phyloP scores from a whole-genome alignment of 768 basidiomycete species.

The Leccinum fibrillosum region DNA sequence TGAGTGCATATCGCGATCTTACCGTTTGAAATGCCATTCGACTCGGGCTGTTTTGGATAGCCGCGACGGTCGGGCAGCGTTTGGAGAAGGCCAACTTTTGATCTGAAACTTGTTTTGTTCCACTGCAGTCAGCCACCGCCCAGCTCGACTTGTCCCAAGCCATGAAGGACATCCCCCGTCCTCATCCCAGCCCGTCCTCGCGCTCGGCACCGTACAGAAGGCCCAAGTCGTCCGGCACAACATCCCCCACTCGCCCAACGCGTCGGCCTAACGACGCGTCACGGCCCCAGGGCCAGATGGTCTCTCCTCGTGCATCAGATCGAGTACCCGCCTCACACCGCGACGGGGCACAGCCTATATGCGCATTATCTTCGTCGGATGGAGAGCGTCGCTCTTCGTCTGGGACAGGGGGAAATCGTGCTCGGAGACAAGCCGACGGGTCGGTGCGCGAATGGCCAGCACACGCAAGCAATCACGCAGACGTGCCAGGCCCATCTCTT shows the following conservation, averaged over 20 bases:
- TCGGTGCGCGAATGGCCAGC: constrained; percentile 5
- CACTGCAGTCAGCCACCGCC: constrained; percentile 16
- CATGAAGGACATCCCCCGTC: constrained; percentile 26
- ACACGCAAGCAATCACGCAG: constrained; percentile 2
- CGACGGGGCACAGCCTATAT: constrained; percentile 4
- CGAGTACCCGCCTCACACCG: constrained; percentile 5
- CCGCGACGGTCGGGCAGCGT: constrained; percentile 9
- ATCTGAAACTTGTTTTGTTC: constrained; percentile 10
- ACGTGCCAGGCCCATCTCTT: constrained; percentile 12
- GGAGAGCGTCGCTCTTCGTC: background rate
- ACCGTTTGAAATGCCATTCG: background rate
- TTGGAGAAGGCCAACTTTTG: background rate
- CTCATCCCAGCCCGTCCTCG: constrained; percentile 5
- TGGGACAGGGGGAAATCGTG: constrained; percentile 8
- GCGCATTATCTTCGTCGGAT: background rate
- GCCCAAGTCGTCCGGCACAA: constrained; percentile 1
- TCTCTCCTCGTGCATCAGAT: constrained; percentile 2
- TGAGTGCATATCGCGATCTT: background rate
- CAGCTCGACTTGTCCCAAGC: constrained; percentile 9
- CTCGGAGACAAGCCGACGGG: constrained; percentile 7
- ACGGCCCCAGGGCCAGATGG: constrained; percentile 3
- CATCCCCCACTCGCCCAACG: constrained; percentile 10
- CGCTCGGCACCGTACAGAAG: constrained; percentile 18
- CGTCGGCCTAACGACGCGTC: constrained; percentile 14
- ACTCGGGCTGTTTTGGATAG: background rate